A percentile compares a stretch with the other conserved stretches of the same genome.
Conservation (phyloP, 768 basidiomycete species). For the Boletales sp. region DNA sequence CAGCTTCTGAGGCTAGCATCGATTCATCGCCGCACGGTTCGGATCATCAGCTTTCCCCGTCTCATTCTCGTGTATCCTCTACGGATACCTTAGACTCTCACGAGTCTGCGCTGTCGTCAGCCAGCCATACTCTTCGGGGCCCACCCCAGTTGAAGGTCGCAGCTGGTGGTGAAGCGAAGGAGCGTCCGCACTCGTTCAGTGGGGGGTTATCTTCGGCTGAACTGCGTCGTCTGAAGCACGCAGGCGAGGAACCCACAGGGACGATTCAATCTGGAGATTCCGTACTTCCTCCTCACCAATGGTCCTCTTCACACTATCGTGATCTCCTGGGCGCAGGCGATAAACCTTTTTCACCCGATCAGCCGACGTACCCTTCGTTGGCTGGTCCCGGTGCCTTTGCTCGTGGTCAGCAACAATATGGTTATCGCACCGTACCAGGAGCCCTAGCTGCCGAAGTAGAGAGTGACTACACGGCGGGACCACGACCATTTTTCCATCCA, state of each 20-base stretch:
- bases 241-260: slow-evolving; percentile 42
- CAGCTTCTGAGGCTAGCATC: slow-evolving; percentile 65
- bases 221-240: slow-evolving; percentile 71
- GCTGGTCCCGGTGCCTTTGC: slow-evolving; percentile 43
- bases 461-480: slow-evolving; percentile 56
- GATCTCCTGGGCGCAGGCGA: slow-evolving; percentile 37
- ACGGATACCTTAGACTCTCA: slow-evolving; percentile 68
- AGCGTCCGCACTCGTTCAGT: slow-evolving; percentile 79
- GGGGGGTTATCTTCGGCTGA: slow-evolving; percentile 74
- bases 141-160: slow-evolving; percentile 53
- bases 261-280: slow-evolving; percentile 34
- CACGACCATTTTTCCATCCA: slow-evolving; percentile 51
- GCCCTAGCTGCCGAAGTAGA: slow-evolving; percentile 20
- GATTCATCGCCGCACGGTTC: slow-evolving; percentile 70
- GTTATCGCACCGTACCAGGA: slow-evolving; percentile 43
- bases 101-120: slow-evolving; percentile 48
- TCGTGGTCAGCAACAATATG: slow-evolving; percentile 52
- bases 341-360: slow-evolving; percentile 43
- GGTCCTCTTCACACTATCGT: slow-evolving; percentile 48
- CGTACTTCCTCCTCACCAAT: slow-evolving; percentile 43
- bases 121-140: slow-evolving; percentile 55
- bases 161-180: slow-evolving; percentile 56
- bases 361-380: slow-evolving; percentile 66
- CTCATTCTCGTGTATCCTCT: slow-evolving; percentile 82
- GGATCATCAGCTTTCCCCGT: slow-evolving; percentile 61